phyloP scores from a whole-genome alignment of 768 basidiomycete genomes.

The Trametopsis cervina region DNA sequence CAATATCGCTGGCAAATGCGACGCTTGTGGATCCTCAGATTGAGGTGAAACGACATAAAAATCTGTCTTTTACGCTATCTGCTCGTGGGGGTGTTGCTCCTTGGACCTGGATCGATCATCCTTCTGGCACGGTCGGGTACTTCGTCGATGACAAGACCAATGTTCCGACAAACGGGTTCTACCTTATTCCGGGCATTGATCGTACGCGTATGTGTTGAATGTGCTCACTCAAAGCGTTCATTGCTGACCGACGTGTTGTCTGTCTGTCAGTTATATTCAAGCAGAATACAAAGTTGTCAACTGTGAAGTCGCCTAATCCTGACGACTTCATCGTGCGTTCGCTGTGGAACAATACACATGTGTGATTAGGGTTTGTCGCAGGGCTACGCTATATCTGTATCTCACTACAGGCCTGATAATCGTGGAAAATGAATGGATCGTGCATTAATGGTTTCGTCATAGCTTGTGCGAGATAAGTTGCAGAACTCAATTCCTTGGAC shows the following conservation, averaged over 20 bases:
- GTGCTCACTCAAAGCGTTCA: background rate
- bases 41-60: conserved; percentile 21
- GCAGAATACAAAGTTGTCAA: conserved; percentile 33
- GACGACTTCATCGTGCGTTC: conserved; percentile 44
- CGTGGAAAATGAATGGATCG: too few relatives aligned
- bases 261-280: conserved; percentile 34
- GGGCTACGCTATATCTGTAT: too few relatives aligned
- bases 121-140: conserved; percentile 43
- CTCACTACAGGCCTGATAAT: too few relatives aligned
- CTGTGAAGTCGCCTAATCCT: conserved; percentile 29
- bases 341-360: conserved; percentile 47
- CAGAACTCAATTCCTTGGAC: too few relatives aligned
- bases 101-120: conserved; percentile 59
- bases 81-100: conserved; percentile 47
- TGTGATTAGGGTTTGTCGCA: conserved; percentile 5
- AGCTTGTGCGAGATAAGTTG: too few relatives aligned
- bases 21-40: conserved; percentile 47
- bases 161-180: conserved; percentile 44
- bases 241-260: background rate
- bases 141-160: conserved; percentile 40
- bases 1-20: conserved; percentile 38
- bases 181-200: conserved; percentile 45
- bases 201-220: conserved; percentile 36
- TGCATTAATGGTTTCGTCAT: too few relatives aligned
- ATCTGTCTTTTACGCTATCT: conserved; percentile 44